Base-by-base conservation (phyloP, 495 filamentous ascomycete species). In the Trichoderma orchidacearum region DNA sequence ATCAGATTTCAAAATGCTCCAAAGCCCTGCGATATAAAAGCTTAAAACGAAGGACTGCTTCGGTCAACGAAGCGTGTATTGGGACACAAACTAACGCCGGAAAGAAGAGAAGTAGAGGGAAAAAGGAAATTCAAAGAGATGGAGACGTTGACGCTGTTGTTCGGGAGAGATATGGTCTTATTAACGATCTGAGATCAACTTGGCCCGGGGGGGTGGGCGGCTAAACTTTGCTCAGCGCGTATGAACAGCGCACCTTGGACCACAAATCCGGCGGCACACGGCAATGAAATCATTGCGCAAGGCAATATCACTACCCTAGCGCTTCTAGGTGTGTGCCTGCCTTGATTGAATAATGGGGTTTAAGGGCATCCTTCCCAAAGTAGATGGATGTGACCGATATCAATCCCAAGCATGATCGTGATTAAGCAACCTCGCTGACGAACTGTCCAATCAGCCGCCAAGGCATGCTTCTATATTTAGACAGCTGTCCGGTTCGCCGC, bases 61-160 rank as follows among this genome's bases (percentile, higher is more conserved):
- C 73, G 75, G 57, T 76, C 73, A 72, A 78, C 75, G 72, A 76
- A 78, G 71, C 68, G 51, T 64, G 61, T 68, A 61, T 63, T 64
- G 28, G 53, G 55, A 51, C 30, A 34, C 15, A 25, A 8, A 48
- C 18, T n/a, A 36, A 55, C n/a, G 32, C 17, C 30, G 29, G 25
- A 35, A 55, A 28, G 23, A 36, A 31, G 62, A 64, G 58, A 59
- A 68, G 62, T 59, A 61, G 58, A 68, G 59, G 58, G 63, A 55
- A 63, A 60, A 58, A 61, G 63, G 63, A 64, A 34, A 58, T 51
- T 63, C 63, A 61, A 59, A 53, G 59, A 60, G 55, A 55, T 11
- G 57, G 18, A 35, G 25, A 61, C 9, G 54, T 36, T 25, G 50
- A 60, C 62, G 62, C 62, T 63, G 51, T 55, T 51, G 60, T 54